These are phyloP conservation scores for Gastrolobium villosum DNA, from an alignment of 306 rosid species.

Conservation along the genomic window DNA sequence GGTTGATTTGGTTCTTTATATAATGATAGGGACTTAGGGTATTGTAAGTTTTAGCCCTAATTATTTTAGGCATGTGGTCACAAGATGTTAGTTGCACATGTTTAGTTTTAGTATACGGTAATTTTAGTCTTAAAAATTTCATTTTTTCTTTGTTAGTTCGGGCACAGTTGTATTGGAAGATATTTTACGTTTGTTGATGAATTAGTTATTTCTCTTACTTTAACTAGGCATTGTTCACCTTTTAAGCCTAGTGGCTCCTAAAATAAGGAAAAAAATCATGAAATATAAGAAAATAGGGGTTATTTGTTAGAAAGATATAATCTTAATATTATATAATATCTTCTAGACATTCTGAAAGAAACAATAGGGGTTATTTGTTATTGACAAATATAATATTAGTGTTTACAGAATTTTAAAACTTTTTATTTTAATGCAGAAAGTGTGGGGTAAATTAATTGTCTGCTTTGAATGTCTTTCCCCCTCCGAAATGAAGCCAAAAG, in stretches of 20 bases:
- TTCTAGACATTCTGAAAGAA: not conserved
- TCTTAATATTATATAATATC: too few relatives aligned
- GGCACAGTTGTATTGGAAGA: slow-evolving; percentile 10
- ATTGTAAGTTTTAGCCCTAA: not conserved
- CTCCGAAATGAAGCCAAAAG: slow-evolving; percentile 7
- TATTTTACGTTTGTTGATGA: slow-evolving; percentile 27
- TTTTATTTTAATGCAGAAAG: not conserved
- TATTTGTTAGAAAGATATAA: too few relatives aligned
- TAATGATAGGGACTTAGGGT: not conserved
- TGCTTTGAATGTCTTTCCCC: slow-evolving; percentile 19
- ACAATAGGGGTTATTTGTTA: slow-evolving; percentile 19
- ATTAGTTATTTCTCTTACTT: not conserved
- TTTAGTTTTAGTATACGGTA: not conserved
- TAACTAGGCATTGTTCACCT: too few relatives aligned
- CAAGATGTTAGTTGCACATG: not conserved
- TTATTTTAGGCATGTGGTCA: not conserved
- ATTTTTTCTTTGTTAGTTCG: not conserved
- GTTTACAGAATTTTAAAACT: not conserved
- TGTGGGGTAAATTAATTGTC: not conserved
- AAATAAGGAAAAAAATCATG: too few relatives aligned
- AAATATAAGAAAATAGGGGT: too few relatives aligned
- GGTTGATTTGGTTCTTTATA: too few relatives aligned
- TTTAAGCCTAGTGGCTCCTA: too few relatives aligned
- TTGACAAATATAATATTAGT: not conserved
- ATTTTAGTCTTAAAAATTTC: not conserved